phyloP scores from a whole-genome alignment of 352 stramenopile genomes.

The Globisporangium camurandrum region DNA sequence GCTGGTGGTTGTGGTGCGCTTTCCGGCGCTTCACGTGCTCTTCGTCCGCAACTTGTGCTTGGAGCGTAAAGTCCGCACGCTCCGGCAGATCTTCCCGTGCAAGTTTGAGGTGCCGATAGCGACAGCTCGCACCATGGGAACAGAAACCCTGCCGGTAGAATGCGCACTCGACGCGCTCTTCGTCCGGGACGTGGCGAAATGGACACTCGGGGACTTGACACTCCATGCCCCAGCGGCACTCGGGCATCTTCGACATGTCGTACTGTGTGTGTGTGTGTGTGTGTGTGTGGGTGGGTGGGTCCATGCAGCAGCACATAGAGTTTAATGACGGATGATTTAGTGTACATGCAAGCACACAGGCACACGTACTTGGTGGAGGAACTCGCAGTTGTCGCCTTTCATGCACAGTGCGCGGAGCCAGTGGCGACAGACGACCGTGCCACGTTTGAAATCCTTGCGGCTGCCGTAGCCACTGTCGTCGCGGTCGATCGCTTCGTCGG shows the following conservation, averaged over 20 bases:
- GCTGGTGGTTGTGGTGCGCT: too few relatives aligned
- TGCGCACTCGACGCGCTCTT: slow-evolving; percentile 94
- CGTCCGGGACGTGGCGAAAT: slow-evolving; percentile 94
- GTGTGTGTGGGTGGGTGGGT: too few relatives aligned
- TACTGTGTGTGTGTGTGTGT: slow-evolving; percentile 47
- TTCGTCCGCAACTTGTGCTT: slow-evolving; percentile 87
- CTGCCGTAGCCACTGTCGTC: slow-evolving; percentile 23
- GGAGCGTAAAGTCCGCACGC: slow-evolving; percentile 92
- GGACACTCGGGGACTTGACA: slow-evolving; percentile 96
- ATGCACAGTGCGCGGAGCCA: slow-evolving; percentile 97
- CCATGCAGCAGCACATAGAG: background rate
- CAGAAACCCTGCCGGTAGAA: slow-evolving; percentile 98
- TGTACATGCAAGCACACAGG: too few relatives aligned
- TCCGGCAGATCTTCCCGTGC: slow-evolving; percentile 90
- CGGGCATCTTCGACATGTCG: slow-evolving; percentile 95
- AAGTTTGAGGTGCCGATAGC: slow-evolving; percentile 92
- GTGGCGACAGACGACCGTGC: slow-evolving; percentile 96
- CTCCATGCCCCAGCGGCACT: slow-evolving; percentile 95
- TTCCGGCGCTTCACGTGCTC: slow-evolving; percentile 85
- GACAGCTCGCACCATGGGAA: slow-evolving; percentile 94
- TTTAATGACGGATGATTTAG: too few relatives aligned
- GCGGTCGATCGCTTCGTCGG: slow-evolving; percentile 46
- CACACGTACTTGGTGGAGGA: slow-evolving; percentile 76
- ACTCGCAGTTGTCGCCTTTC: slow-evolving; percentile 97
- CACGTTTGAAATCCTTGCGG: slow-evolving; percentile 86